These are phyloP conservation scores for Aspergillus sp. DNA, from an alignment of 2,329 filamentous ascomycete genomes.

Conservation along the genomic window DNA sequence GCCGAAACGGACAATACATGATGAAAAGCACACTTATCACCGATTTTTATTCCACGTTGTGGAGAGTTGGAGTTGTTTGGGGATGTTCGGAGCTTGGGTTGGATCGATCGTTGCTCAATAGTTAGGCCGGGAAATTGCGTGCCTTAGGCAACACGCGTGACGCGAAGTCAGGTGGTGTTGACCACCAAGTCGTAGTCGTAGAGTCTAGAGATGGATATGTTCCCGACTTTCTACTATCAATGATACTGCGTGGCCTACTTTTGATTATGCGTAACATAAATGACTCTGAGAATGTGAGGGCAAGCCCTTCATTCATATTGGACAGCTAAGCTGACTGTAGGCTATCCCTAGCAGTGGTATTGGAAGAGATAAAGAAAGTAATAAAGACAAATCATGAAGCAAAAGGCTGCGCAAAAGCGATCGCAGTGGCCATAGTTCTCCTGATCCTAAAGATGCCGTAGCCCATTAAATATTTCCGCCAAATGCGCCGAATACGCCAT, in stretches of 20 bases:
- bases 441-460: conserved; percentile 21
- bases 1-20: neutral
- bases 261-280: neutral
- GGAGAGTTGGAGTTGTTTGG: conserved; percentile 5
- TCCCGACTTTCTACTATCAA: too few relatives aligned
- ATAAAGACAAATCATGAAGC: conserved; percentile 27
- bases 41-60: neutral
- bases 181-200: neutral
- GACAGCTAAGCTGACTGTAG: neutral
- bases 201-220: neutral
- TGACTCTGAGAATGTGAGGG: neutral
- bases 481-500: conserved; percentile 25
- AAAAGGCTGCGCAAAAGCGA: conserved; percentile 17
- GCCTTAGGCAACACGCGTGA: conserved; percentile 33
- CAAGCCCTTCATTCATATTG: neutral
- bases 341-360: neutral
- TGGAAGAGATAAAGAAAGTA: conserved; percentile 17
- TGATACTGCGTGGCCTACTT: too few relatives aligned
- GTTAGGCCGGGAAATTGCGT: conserved; percentile 13
- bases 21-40: neutral
- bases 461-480: conserved; percentile 15
- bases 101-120: neutral
- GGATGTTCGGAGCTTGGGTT: conserved; percentile 21
- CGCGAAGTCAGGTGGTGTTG: conserved; percentile 31
- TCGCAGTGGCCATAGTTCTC: conserved; percentile 12